Percentiles rank a stretch among this genome's conserved stretches.
phyloP scores from a whole-genome alignment of 345 rosid species.

The Aquilaria malaccensis region DNA sequence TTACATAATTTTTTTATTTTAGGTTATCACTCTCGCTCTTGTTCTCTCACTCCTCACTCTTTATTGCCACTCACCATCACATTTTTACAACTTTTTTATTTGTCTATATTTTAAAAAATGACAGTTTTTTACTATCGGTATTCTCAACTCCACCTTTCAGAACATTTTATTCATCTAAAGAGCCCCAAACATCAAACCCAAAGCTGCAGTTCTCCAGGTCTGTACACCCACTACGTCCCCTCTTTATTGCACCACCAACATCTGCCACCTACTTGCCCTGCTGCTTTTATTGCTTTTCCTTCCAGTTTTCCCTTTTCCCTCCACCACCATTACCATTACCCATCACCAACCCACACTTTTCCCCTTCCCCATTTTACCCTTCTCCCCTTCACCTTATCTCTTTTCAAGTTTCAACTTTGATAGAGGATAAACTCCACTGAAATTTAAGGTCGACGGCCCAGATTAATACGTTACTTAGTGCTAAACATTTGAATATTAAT shows the following conservation, averaged over 20 bases:
- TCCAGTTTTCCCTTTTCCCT: neutral
- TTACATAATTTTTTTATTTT: no score
- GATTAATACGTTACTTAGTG: no score
- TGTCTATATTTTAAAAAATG: no score
- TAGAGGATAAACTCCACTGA: neutral
- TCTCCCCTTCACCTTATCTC: neutral
- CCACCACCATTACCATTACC: neutral
- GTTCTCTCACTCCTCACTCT: no score
- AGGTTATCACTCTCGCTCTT: no score
- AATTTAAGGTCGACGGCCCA: neutral
- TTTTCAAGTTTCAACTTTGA: neutral
- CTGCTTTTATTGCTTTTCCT: slow-evolving; percentile 18
- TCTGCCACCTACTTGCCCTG: slow-evolving; percentile 19
- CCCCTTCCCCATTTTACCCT: neutral
- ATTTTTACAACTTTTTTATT: no score
- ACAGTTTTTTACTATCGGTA: no score
- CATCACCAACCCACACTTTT: neutral
- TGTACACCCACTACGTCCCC: neutral
- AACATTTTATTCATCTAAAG: no score
- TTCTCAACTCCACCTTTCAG: no score
- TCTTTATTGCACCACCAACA: slow-evolving; percentile 21
- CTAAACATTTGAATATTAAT: no score
- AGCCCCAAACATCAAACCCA: no score
- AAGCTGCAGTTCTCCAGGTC: neutral
- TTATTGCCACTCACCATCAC: no score